phyloP scores from a whole-genome alignment of 805 yeast species.

The Candida pseudofarinosa region DNA sequence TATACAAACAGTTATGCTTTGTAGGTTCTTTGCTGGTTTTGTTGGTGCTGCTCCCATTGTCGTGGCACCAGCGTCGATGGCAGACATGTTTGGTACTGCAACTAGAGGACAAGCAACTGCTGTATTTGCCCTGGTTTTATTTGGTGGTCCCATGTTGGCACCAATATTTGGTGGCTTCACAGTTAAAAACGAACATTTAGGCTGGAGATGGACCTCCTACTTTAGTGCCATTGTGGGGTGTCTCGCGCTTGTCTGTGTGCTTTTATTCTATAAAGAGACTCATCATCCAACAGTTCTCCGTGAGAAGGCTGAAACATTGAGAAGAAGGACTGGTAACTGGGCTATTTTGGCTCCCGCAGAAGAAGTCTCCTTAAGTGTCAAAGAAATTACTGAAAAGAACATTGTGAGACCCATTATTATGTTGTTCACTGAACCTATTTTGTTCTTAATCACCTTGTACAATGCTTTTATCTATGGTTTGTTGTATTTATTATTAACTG shows the following conservation, averaged over 20 bases:
- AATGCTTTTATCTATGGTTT: slow-evolving; percentile 34
- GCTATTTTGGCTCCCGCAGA: slow-evolving; percentile 24
- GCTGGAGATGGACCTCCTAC: slow-evolving; percentile 55
- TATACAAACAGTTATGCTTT: slow-evolving; percentile 65
- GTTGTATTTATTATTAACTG: slow-evolving; percentile 35
- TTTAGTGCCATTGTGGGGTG: slow-evolving; percentile 34
- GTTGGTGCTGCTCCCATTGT: slow-evolving; percentile 80
- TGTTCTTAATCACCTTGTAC: slow-evolving; percentile 33
- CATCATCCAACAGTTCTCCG: slow-evolving; percentile 26
- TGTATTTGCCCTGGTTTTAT: slow-evolving; percentile 62
- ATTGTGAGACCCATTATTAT: slow-evolving; percentile 26
- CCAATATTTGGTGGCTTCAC: slow-evolving; percentile 50
- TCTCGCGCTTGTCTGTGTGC: slow-evolving; percentile 22
- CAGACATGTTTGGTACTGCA: slow-evolving; percentile 64
- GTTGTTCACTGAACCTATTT: slow-evolving; percentile 32
- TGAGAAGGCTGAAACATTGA: slow-evolving; percentile 18
- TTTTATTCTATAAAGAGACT: slow-evolving; percentile 27
- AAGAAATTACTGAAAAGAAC: slow-evolving; percentile 19
- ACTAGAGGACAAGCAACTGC: slow-evolving; percentile 71
- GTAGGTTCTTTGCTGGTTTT: slow-evolving; percentile 73
- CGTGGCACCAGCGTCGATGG: slow-evolving; percentile 74
- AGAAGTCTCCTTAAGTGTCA: slow-evolving; percentile 10
- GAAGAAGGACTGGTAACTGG: slow-evolving; percentile 27
- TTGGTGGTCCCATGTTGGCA: slow-evolving; percentile 68
- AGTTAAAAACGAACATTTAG: slow-evolving; percentile 17